phyloP scores from a whole-genome alignment of 495 filamentous ascomycete genomes.

The Astrothelium subdiscretum region DNA sequence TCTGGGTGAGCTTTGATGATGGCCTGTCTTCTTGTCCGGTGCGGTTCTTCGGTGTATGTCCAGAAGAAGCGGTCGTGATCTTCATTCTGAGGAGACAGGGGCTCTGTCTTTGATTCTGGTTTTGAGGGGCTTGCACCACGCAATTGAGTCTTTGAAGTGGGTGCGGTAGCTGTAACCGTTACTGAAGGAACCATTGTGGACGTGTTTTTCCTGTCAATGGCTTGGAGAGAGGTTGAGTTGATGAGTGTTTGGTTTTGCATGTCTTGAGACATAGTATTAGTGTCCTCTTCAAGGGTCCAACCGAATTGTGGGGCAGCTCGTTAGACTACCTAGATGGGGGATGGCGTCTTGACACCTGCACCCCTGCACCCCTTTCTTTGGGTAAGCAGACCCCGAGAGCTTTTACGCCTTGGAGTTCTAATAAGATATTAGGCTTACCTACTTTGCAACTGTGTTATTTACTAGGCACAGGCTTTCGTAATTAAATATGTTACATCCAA shows the following conservation, averaged over 20 bases:
- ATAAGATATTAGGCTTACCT: too few relatives aligned
- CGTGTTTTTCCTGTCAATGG: not conserved
- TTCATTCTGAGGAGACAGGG: not conserved
- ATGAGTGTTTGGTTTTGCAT: not conserved
- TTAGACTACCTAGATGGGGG: too few relatives aligned
- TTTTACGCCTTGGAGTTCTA: too few relatives aligned
- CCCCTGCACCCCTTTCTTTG: too few relatives aligned
- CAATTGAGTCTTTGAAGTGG: not conserved
- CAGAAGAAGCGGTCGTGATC: constrained; percentile 58
- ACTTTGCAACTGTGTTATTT: too few relatives aligned
- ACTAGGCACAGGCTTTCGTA: too few relatives aligned
- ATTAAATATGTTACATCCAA: too few relatives aligned
- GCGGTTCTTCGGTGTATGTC: constrained; percentile 98
- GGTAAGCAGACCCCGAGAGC: too few relatives aligned
- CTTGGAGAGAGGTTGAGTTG: not conserved
- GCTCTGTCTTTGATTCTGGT: not conserved
- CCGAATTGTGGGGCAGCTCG: not conserved
- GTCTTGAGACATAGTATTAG: not conserved
- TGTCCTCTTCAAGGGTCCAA: not conserved
- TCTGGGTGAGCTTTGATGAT: constrained; percentile 99
- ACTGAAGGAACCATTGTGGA: not conserved
- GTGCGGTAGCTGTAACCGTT: not conserved
- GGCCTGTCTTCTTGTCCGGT: constrained; percentile 74
- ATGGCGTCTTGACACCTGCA: too few relatives aligned
- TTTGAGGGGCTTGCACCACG: not conserved